Percentiles rank a stretch among this genome's conserved stretches.
phyloP scores from a whole-genome alignment of 129 eudicot species.

The Flaveria sonorensis region DNA sequence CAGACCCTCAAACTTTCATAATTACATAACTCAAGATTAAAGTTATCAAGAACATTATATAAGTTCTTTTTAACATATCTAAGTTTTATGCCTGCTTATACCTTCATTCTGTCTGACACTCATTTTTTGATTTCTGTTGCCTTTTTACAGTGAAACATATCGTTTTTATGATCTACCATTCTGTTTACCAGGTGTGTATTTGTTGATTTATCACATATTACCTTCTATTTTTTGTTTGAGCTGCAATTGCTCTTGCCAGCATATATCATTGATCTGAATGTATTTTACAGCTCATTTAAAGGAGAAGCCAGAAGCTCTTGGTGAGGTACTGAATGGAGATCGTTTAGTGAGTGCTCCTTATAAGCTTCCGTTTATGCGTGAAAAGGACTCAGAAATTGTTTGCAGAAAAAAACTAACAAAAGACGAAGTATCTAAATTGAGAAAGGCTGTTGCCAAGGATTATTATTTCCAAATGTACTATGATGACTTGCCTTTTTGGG shows the following conservation, averaged over 20 bases:
- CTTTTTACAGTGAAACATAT: constrained; percentile 58
- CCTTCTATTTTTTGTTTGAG: constrained; percentile 11
- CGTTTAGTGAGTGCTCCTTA: constrained; percentile 86
- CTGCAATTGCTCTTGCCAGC: constrained; percentile 12
- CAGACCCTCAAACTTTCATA: too few relatives aligned
- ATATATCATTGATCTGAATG: constrained; percentile 1
- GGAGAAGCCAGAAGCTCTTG: constrained; percentile 82
- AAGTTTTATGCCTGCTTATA: constrained; percentile 17
- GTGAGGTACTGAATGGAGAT: constrained; percentile 84
- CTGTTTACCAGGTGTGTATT: constrained; percentile 55
- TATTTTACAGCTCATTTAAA: constrained; percentile 48
- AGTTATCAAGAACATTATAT: constrained; percentile 2
- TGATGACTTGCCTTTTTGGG: constrained; percentile 87
- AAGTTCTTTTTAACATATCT: neutral
- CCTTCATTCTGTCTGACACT: neutral
- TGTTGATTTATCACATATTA: neutral
- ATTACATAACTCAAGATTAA: too few relatives aligned
- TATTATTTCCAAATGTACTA: constrained; percentile 88
- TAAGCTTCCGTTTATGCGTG: constrained; percentile 60
- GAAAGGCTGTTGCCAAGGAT: constrained; percentile 75
- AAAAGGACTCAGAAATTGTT: constrained; percentile 63
- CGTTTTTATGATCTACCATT: constrained; percentile 60
- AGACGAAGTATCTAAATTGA: constrained; percentile 57
- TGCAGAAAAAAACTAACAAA: constrained; percentile 63
- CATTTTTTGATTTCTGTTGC: constrained; percentile 2